Evolutionary conservation across 352 stramenopile genomes (phyloP), one percentile per base, ranked within the genome.

Genomic region (Pythium sukuiense): DNA sequence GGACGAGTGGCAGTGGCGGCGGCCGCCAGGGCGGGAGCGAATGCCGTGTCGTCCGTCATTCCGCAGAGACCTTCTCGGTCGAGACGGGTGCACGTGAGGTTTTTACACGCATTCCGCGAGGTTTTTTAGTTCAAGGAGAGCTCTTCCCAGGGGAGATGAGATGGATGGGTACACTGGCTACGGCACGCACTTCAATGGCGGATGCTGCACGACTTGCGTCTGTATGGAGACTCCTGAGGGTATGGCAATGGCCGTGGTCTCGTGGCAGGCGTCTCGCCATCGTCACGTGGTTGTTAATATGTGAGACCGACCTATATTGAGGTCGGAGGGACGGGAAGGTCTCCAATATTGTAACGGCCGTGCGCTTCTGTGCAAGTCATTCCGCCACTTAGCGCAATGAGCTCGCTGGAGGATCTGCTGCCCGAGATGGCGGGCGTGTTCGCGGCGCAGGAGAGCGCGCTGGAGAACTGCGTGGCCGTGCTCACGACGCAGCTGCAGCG

Each of bases 361-460:
- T 20, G 20, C 48, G 24, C 1, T 14, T 43, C 35, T 43, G 35
- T 12, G 20, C 20, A 24, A 24, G 20, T 0, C 20, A 24, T 18
- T 43, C 32, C 32, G 6, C 32, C 12, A 14, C 35, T 43, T 24
- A 24, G 35, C 30, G 45, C 46, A 49, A 92, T 92, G 83, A 83
- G 76, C 61, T 63, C 71, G 53, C 75, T 92, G 30, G 83, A 88
- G 58, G 79, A 89, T 58, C 59, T 89, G 45, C 73, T 92, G 63
- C 83, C 81, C 29, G 81, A 83, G 53, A 81, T 92, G 71, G 80
- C 71, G 49, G 78, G 77, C 53, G 75, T 90, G 32, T 76, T 92
- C 54, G 74, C 70, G 0, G 76, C 81, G 14, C 83, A 92, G 69
- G 83, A 92, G 63, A 71, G 56, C n/a, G 70, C 83, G 12, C 59